Evolutionary conservation across 2,329 filamentous ascomycete species (phyloP), one percentile per base, ranked within the genome.

Genomic region (Sarocladiaceae sp.): DNA sequence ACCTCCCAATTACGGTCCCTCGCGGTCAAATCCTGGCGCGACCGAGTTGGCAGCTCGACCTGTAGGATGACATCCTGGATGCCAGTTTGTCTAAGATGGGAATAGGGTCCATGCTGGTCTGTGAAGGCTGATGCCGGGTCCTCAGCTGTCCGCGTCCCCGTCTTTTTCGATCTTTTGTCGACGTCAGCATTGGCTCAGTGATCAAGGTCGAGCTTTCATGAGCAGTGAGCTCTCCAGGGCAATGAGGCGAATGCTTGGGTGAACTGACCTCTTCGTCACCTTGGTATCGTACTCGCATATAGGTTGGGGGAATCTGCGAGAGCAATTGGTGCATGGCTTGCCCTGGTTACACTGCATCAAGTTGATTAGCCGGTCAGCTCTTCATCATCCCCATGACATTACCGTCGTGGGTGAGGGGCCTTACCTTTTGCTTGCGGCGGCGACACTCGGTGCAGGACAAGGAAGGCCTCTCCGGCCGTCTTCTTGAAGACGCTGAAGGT

Each of bases 301-400:
- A 1, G 73, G 73, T 43, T 68, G 70, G 1, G 74, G 74, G 48
- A 73, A 77, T 23, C 73, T 65, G 29, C 73, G 68, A 19, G 65
- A 59, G 50, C 74, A 78, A 52, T 77, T 75, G 33, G 67, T 68
- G 57, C 74, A 77, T 12, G 74, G 74, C 23, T 73, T 70, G 20
- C 68, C 66, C 51, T 75, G 72, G 51, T 74, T 73, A 54, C 74
- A 78, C 73, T 77, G 48, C 29, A 47, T 23, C 7, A 10, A 12
- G 20, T 39, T 21, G 26, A 21, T 39, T 20, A 21, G n/a, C 26
- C 26, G 26, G 9, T 29, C 26, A 29, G 26, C 26, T n/a, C 26
- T 29, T 29, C 12, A 19, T 23, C 11, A n/a, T 23, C 10, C 16
- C 19, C 4, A 19, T 12, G 20, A 40, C 15, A 12, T 19, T 27